A percentile compares a stretch with the other conserved stretches of the same genome.
Evolutionary conservation across 2,329 filamentous ascomycete genomes (phyloP).

Genomic region (Ophiostoma pallidulum): DNA sequence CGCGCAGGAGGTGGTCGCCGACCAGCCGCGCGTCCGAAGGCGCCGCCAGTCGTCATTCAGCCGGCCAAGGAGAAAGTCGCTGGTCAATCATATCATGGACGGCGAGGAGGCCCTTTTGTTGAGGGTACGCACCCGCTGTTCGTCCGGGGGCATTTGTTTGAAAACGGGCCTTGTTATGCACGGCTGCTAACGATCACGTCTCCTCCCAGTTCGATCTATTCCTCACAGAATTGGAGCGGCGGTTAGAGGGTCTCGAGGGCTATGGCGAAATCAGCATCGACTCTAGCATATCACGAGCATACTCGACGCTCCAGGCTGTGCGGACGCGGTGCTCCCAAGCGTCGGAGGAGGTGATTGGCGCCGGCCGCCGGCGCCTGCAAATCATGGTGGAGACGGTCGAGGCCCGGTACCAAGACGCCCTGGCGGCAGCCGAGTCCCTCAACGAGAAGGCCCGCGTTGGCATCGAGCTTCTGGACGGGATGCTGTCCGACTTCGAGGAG

Average conservation of each 20-base stretch:
- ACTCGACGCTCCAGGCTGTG: slow-evolving; percentile 76
- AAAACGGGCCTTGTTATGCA: too few relatives aligned
- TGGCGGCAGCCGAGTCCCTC: slow-evolving; percentile 75
- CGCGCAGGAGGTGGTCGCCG: slow-evolving; percentile 29
- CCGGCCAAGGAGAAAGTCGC: slow-evolving; percentile 44
- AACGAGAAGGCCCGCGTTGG: slow-evolving; percentile 87
- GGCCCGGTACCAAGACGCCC: slow-evolving; percentile 72
- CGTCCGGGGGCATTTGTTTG: too few relatives aligned
- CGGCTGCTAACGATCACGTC: not conserved
- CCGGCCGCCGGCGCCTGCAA: slow-evolving; percentile 71
- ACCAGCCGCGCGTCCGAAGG: slow-evolving; percentile 25
- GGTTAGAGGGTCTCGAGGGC: slow-evolving; percentile 78
- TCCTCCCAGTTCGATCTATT: slow-evolving; percentile 68
- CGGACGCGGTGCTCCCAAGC: slow-evolving; percentile 81
- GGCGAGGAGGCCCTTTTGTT: slow-evolving; percentile 52
- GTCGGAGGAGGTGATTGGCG: slow-evolving; percentile 81
- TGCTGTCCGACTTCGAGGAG: slow-evolving; percentile 76
- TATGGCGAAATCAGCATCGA: slow-evolving; percentile 81
- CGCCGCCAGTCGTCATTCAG: slow-evolving; percentile 50
- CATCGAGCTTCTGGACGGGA: slow-evolving; percentile 74
- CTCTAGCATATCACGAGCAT: slow-evolving; percentile 72
- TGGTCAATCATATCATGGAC: slow-evolving; percentile 53
- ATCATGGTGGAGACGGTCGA: slow-evolving; percentile 92
- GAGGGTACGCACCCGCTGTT: slow-evolving; percentile 36
- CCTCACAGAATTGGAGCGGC: slow-evolving; percentile 73